Base-by-base conservation (phyloP, 2,329 filamentous ascomycete species). In the Spiromastix sp. region DNA sequence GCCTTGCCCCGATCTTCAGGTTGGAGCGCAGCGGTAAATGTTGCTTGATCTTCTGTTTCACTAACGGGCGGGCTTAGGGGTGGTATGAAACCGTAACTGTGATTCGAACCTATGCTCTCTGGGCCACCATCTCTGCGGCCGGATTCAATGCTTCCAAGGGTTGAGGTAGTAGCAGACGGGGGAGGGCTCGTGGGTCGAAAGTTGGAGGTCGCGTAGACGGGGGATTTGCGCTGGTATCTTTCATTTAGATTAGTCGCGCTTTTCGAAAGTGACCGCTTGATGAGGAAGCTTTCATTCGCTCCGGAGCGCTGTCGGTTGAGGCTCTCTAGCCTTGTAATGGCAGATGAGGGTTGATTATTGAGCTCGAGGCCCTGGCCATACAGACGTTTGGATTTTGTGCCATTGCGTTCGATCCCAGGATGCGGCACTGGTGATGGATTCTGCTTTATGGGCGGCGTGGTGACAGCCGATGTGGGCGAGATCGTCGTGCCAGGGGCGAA, bases 361-460 rank as follows among this genome's bases (percentile, higher is more conserved):
- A 87, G 80, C 32, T 79, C 81, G 11, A 93, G 65, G 0, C 81
- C 81, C 43, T 85, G 83, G 43, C 93, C 87, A 49, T 94, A 95
- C 1, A 94, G 66, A 29, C 85, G 71, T 34, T 81, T 74, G 2
- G 74, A 73, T 44, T 87, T 82, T 1, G 77, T 81, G 3, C 78
- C 72, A 25, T 69, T 76, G 35, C 80, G 73, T 37, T 85, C 81
- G 0, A 77, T 49, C 0, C 64, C 60, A 3, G 56, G 49, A 46
- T 49, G 37, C 50, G 52, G 41, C 42, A 47, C 26, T 50, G 36
- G 21, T 37, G 51, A 24, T 36, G 48, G 17, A 41, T 46, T 28
- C 47, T 43, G 3, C 46, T 41, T 13, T 47, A 55, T 9, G 47
- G 48, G 27, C 50, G 37, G 18, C 37, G 51, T 22, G 36, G 48